A percentile compares a stretch with the other conserved stretches of the same genome.
phyloP scores from a whole-genome alignment of 495 filamentous ascomycete species.

The Podospora bellae-mahoneyi region DNA sequence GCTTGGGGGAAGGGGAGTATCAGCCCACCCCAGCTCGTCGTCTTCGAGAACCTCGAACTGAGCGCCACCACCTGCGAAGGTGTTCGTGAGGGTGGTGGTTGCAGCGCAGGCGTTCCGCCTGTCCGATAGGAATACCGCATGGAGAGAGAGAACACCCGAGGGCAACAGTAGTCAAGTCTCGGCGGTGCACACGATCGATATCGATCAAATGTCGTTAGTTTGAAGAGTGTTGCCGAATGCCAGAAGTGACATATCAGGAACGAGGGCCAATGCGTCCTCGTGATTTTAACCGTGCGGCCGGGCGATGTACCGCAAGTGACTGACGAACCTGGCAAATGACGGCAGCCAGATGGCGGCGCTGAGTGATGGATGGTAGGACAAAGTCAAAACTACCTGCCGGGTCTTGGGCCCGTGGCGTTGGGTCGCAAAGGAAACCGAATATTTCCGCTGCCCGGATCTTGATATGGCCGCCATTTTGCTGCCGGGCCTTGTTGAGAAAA shows the following conservation, averaged over 20 bases:
- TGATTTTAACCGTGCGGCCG: slow-evolving; percentile 9
- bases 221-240: not conserved
- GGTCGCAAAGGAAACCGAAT: slow-evolving; percentile 7
- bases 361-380: slow-evolving; percentile 7
- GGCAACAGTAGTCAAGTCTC: not conserved
- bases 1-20: slow-evolving; percentile 1
- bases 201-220: slow-evolving; percentile 4
- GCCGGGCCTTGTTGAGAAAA: not conserved
- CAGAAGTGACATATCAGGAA: not conserved
- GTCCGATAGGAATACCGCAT: not conserved
- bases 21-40: slow-evolving; percentile 7
- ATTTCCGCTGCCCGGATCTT: slow-evolving; percentile 6
- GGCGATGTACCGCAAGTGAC: not conserved
- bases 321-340: slow-evolving; percentile 6
- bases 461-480: not conserved
- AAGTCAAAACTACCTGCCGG: slow-evolving; percentile 4
- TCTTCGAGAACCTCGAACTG: slow-evolving; percentile 1
- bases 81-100: slow-evolving; percentile 1
- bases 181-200: not conserved
- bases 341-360: not conserved
- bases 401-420: slow-evolving; percentile 7
- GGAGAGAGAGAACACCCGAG: not conserved
- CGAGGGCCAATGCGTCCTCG: not conserved
- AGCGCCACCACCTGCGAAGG: slow-evolving; percentile 9
- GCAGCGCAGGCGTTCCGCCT: not conserved